Evolutionary conservation across 78 protist genomes (phyloP).

Genomic region (Dictyostelium brefeldianum): DNA sequence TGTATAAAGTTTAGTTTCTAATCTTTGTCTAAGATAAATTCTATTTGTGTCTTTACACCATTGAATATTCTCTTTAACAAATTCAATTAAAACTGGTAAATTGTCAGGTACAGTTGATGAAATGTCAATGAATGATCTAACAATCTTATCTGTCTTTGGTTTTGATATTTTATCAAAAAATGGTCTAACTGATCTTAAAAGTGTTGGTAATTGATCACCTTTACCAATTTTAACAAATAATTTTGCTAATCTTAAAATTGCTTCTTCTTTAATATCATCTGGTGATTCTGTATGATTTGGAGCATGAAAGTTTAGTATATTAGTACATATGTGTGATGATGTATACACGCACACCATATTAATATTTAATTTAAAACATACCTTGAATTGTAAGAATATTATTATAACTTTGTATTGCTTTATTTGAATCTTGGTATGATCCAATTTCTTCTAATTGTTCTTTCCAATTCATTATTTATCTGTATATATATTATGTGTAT

Average conservation of each 20-base stretch:
- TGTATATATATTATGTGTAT: not conserved
- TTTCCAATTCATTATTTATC: slow-evolving; percentile 29
- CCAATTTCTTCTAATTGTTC: slow-evolving; percentile 33
- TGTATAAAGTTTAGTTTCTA: slow-evolving; percentile 91
- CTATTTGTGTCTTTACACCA: slow-evolving; percentile 97
- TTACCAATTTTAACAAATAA: slow-evolving; percentile 58
- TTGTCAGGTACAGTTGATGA: slow-evolving; percentile 26
- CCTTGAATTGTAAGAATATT: not conserved
- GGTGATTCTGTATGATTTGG: slow-evolving; percentile 23
- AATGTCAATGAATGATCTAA: slow-evolving; percentile 56
- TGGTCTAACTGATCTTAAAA: slow-evolving; percentile 76
- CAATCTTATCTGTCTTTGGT: slow-evolving; percentile 96
- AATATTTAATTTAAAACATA: not conserved
- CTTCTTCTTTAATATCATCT: slow-evolving; percentile 81
- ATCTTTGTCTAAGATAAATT: slow-evolving; percentile 96
- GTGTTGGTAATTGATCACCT: slow-evolving; percentile 34
- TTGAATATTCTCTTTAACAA: slow-evolving; percentile 92
- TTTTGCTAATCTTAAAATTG: slow-evolving; percentile 77
- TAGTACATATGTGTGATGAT: too few relatives aligned
- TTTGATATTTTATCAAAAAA: slow-evolving; percentile 90
- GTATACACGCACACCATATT: not conserved
- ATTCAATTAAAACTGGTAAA: slow-evolving; percentile 77
- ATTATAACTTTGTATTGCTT: not conserved
- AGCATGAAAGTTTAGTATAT: too few relatives aligned
- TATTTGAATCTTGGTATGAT: not conserved